These are phyloP conservation scores for Claviceps paspali DNA, from an alignment of 2,329 filamentous ascomycete genomes.

Conservation along the genomic window DNA sequence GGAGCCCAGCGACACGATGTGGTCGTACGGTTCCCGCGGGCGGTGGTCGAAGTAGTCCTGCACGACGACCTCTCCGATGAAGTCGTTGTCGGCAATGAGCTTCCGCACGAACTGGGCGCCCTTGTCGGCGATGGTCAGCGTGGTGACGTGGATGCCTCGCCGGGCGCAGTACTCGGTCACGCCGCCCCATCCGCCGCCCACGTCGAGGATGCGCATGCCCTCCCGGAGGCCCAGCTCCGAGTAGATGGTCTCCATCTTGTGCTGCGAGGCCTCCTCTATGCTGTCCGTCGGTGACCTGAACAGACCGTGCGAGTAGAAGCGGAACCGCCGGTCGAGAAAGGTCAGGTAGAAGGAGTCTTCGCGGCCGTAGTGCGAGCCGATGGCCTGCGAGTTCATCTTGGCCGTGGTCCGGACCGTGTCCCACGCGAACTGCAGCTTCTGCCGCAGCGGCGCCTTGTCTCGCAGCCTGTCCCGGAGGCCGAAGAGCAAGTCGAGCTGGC, in stretches of 20 bases:
- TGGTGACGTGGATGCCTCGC: constrained; percentile 2
- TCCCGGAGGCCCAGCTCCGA: background rate
- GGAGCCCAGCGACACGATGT: background rate
- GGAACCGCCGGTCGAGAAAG: constrained; percentile 1
- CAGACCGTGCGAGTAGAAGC: constrained; percentile 1
- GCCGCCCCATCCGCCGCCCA: constrained; percentile 3
- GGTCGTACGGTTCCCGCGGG: background rate
- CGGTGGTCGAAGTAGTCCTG: constrained; percentile 3
- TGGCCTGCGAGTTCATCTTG: background rate
- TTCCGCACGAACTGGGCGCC: background rate
- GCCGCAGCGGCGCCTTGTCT: constrained; percentile 2
- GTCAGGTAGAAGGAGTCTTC: constrained; percentile 1
- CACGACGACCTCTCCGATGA: background rate
- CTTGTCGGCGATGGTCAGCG: background rate
- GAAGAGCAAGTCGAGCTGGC: background rate
- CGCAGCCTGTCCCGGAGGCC: background rate
- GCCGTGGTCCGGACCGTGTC: background rate
- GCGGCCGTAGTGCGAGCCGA: background rate
- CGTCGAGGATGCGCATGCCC: constrained; percentile 1
- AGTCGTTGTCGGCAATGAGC: background rate
- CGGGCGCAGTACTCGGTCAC: constrained; percentile 1
- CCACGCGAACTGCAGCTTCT: constrained; percentile 1
- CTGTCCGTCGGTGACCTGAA: constrained; percentile 1
- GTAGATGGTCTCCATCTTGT: constrained; percentile 1
- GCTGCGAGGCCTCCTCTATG: background rate